Evolutionary conservation across 2,329 filamentous ascomycete species (phyloP), one percentile per base, ranked within the genome.

Genomic region (Cladophialophora chaetospira): DNA sequence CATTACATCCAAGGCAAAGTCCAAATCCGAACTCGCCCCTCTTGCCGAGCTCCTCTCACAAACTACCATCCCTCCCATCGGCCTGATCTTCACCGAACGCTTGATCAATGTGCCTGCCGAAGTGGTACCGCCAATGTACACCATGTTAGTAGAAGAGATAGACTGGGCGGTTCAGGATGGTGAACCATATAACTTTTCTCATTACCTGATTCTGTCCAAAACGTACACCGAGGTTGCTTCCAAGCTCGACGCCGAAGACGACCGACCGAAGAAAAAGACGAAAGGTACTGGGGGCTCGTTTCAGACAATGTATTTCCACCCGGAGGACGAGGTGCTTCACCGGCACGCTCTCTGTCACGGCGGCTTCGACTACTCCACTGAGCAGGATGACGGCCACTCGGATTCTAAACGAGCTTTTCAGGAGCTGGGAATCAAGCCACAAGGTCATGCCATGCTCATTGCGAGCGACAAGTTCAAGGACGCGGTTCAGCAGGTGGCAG

Each of bases 71-170:
- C 72, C 77, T 0, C 85, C 91, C 53, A 82, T 97, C 55, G 94
- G 91, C 3, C 78, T 99, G 13, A 82, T 99, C 25, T 79, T 99
- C n/a, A 89, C 91, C 2, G 94, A 99, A 73, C 86, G 93, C 19
- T 80, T 97, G 67, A 91, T 99, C 78, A 99, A 99, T 77, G 92
- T 97, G 79, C 94, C 94, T n/a, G 80, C 89, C 13, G 90, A 97
- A 73, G 86, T 96, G 62, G 85, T 91, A 11, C 93, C 94, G 26
- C 93, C 94, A 3, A 88, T 97, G 84, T 97, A 97, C 81, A 85
- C 82, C 48, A 96, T 97, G 91, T 83, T 99, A 48, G 78, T 89
- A 46, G 91, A 97, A 69, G 94, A 99, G 79, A 86, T 99, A 48
- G 81, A 88, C 68, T 92, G 88, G 70, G 94, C 94, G 1, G 78